Base-by-base conservation (phyloP, 1,139 yeast species). In the Casaregolazyma suthepensis region DNA sequence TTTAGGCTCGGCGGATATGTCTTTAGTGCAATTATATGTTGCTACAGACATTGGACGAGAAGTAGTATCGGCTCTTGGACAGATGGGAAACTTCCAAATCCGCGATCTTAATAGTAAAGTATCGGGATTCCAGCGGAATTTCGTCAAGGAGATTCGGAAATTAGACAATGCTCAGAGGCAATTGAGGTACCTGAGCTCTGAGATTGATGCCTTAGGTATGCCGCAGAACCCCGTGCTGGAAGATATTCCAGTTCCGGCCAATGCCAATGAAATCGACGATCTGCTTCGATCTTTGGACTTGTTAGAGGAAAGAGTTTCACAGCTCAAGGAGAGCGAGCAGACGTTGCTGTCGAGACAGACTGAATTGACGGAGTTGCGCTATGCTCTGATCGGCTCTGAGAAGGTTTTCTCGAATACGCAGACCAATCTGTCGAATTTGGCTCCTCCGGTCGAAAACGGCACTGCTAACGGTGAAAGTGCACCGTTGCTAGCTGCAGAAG, bases 11-110 rank as follows among this genome's bases (percentile, higher is more conserved):
- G 97, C 98, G 72, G 96, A 94, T 55, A 91, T 93, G 98, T 79
- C 90, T 46, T 77, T 91, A 59, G 90, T 91, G 45, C 98, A 93
- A 73, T 80, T 93, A 67, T 93, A 87, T 70, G 83, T 93, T 52
- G 89, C 98, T n/a, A 81, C 85, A 37, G 99, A 93, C 69, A 81
- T 89, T 56, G 87, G 96, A 6, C 77, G 98, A 58, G 96, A 90
- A 57, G 83, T 89, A 56, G 94, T 90, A 13, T 83, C 86, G 52
- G 80, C 85, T 2, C 73, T 93, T 44, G 99, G 99, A 7, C 82
- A 82, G 57, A 73, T 85, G 56, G 96, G 96, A 1, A 75, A 80
- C 53, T 86, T 93, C 23, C 96, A 91, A 68, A 88, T 91, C 68
- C 76, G 96, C 58, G 97, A 91, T 71, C 76, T 93, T 70, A 93